phyloP scores from a whole-genome alignment of 768 basidiomycete species.

The Pleurotus platypus region DNA sequence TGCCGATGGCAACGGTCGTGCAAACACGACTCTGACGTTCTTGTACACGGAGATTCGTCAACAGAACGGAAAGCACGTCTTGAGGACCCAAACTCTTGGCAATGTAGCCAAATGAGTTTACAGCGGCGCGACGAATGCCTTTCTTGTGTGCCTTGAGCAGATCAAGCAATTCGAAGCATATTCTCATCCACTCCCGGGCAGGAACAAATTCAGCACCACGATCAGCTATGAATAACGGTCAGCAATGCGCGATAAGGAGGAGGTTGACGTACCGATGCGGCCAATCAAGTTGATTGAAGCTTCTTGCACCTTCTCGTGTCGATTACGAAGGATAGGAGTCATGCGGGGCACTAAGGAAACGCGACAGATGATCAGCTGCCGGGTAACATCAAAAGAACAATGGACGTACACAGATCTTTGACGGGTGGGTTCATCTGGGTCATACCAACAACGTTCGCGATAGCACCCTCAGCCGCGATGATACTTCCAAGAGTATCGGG shows the following conservation, averaged over 20 bases:
- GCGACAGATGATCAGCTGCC: not conserved
- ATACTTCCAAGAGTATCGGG: constrained; percentile 99
- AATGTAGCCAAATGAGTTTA: constrained; percentile 99
- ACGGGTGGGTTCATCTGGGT: constrained; percentile 99
- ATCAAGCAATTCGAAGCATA: constrained; percentile 97
- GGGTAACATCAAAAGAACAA: not conserved
- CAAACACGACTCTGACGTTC: constrained; percentile 99
- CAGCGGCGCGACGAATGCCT: constrained; percentile 96
- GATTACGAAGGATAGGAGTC: constrained; percentile 99
- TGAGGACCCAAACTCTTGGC: constrained; percentile 99
- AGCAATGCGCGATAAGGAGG: constrained; percentile 6
- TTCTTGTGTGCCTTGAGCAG: constrained; percentile 99
- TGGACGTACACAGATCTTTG: constrained; percentile 89
- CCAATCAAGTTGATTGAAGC: constrained; percentile 99
- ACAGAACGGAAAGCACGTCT: constrained; percentile 91
- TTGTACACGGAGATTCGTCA: constrained; percentile 96
- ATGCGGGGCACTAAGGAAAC: constrained; percentile 84
- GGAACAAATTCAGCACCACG: constrained; percentile 99
- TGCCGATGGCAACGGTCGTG: constrained; percentile 96
- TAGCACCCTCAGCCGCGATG: constrained; percentile 97
- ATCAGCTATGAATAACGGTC: constrained; percentile 57
- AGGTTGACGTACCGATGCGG: constrained; percentile 64
- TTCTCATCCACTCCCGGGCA: constrained; percentile 99
- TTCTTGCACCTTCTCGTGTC: constrained; percentile 99
- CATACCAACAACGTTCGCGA: constrained; percentile 99